Percentiles rank a stretch among this genome's conserved stretches.
Conservation (phyloP, 129 eudicot species). For the Gnaphalium uliginosum region DNA sequence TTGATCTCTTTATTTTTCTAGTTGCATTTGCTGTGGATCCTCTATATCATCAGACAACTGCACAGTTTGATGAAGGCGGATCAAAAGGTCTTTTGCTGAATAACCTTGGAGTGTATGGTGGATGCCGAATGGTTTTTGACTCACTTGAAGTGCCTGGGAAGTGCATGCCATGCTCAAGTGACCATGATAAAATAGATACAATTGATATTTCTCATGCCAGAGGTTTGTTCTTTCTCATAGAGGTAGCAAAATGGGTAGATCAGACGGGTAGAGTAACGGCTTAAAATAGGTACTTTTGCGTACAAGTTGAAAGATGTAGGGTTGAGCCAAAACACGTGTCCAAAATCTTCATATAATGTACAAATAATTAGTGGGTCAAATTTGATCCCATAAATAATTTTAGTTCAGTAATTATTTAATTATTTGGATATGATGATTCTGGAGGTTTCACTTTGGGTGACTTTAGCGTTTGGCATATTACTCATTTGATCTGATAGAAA, state of each 20-base stretch:
- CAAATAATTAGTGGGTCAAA: not conserved
- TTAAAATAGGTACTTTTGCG: not conserved
- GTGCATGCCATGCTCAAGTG: constrained; percentile 43
- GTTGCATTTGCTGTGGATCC: constrained; percentile 93
- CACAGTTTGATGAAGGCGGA: constrained; percentile 83
- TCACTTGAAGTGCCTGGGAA: constrained; percentile 83
- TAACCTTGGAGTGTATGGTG: constrained; percentile 72
- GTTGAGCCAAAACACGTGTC: not conserved
- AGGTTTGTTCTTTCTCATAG: constrained; percentile 42
- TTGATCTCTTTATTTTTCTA: constrained; percentile 25
- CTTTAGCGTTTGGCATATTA: not conserved
- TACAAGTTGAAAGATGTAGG: not conserved
- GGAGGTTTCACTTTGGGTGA: not conserved
- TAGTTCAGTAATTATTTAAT: not conserved
- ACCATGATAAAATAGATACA: constrained; percentile 23
- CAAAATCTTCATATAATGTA: too few species aligned
- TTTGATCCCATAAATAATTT: not conserved
- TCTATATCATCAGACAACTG: constrained; percentile 73
- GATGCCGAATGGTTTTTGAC: constrained; percentile 81
- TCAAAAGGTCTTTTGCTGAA: constrained; percentile 67
- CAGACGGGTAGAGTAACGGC: not conserved
- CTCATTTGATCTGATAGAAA: not conserved
- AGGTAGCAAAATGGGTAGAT: not conserved
- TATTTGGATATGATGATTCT: not conserved
- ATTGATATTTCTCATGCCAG: constrained; percentile 57